A percentile compares a stretch with the other conserved stretches of the same genome.
Conservation (phyloP, 176 grass and related monocot genomes). For the Lolium multiflorum region DNA sequence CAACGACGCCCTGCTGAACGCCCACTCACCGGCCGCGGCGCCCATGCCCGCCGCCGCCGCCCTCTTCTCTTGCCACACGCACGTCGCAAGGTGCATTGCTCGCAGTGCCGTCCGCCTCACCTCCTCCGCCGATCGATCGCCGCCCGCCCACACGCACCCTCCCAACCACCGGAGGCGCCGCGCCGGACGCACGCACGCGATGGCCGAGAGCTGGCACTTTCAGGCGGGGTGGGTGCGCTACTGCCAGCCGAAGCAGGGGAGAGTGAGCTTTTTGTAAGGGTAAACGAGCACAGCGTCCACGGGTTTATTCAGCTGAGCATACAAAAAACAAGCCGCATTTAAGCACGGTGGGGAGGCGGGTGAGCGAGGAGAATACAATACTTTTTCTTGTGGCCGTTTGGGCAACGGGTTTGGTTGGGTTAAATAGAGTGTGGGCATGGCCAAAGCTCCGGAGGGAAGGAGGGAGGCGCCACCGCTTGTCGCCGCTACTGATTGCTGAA, state of each 20-base stretch:
- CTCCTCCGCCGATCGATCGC: background rate
- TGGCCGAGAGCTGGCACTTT: background rate
- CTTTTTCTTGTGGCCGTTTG: background rate
- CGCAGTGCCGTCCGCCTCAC: background rate
- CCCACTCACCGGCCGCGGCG: background rate
- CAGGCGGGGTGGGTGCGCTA: constrained; percentile 26
- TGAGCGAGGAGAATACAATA: background rate
- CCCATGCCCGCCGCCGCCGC: constrained; percentile 34
- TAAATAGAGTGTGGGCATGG: constrained; percentile 44
- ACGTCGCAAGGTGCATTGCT: constrained; percentile 60
- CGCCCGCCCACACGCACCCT: background rate
- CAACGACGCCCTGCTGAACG: background rate
- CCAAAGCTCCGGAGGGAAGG: background rate
- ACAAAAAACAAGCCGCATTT: constrained; percentile 40
- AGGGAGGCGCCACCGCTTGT: background rate
- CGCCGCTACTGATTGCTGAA: background rate
- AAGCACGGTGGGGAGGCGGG: constrained; percentile 63
- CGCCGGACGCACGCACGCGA: background rate
- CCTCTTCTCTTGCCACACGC: constrained; percentile 50
- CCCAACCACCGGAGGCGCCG: background rate
- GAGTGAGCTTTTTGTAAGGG: constrained; percentile 43
- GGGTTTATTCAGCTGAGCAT: background rate
- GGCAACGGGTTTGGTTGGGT: constrained; percentile 44
- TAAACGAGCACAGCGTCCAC: background rate
- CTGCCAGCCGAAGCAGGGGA: background rate